Evolutionary conservation across 805 yeast species (phyloP), one percentile per base, ranked within the genome.

Genomic region (Jamesozyma piceae): DNA sequence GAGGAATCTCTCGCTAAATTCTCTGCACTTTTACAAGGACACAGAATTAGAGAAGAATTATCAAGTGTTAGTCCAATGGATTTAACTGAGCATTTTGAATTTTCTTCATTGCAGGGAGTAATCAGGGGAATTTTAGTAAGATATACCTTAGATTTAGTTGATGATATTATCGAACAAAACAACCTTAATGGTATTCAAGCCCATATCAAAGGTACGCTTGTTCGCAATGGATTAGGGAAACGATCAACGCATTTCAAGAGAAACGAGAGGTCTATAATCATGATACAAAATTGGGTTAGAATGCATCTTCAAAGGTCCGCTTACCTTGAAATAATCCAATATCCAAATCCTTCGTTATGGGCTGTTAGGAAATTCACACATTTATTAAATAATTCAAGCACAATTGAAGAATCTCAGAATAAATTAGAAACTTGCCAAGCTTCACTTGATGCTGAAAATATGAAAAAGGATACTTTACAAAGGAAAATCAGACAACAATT

Each of bases 301-400:
- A 80, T 87, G 27, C 69, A 72, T 49, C 73, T 77, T 42, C 80
- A 82, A 45, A 80, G 80, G 11, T 71, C 68, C 28, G 92, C 95
- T 1, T 92, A 86, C 62, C 74, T 73, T 45, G 75, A 84, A 2
- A 66, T 92, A 43, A 75, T 85, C 38, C 72, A 75, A 9, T 78
- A 75, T 59, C 74, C 72, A 31, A 80, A 83, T 53, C 97, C 97
- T 0, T 83, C 94, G 0, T 63, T 92, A 38, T 65, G 79, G 27
- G 83, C 86, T 0, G 80, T 92, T 20, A 74, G 78, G 51, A 79
- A 77, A 44, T 92, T 88, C 62, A 83, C 89, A 2, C 75, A 77
- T 50, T 63, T 92, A 34, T 63, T 92, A 36, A 80, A 82, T 44
- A 87, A 80, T 48, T 78, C 75, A 46, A 85, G 81, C 41, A 68